phyloP scores from a whole-genome alignment of 768 basidiomycete species.

The Candolleomyces aberdarensis region DNA sequence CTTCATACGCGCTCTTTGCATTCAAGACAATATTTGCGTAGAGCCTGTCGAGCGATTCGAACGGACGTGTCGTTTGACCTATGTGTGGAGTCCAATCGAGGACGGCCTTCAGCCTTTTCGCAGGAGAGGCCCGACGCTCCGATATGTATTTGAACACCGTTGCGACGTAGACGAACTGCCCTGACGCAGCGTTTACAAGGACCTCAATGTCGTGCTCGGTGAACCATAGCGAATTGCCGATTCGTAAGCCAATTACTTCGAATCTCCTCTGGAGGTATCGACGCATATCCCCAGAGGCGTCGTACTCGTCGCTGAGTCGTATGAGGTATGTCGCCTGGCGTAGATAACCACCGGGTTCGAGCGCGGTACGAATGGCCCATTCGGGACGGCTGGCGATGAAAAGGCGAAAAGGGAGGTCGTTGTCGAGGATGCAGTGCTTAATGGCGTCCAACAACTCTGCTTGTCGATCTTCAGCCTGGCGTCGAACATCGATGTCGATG shows the following conservation, averaged over 20 bases:
- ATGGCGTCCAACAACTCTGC: no score
- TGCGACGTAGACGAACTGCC: constrained; percentile 7
- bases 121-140: background rate
- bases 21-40: background rate
- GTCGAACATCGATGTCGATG: no score
- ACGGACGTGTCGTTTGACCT: background rate
- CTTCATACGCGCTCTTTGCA: background rate
- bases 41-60: background rate
- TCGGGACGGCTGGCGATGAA: no score
- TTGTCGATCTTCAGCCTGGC: no score
- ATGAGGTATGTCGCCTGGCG: no score
- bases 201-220: background rate
- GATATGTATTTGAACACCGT: background rate
- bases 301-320: no score
- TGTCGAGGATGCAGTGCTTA: no score
- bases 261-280: no score
- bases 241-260: background rate
- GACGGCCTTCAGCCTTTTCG: background rate
- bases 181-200: background rate
- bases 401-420: no score
- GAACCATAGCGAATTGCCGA: background rate
- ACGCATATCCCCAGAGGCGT: no score
- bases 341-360: no score
- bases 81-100: background rate
- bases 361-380: no score